Base-by-base conservation (phyloP, 148 eudicot genomes). In the Rhododendron henanense region DNA sequence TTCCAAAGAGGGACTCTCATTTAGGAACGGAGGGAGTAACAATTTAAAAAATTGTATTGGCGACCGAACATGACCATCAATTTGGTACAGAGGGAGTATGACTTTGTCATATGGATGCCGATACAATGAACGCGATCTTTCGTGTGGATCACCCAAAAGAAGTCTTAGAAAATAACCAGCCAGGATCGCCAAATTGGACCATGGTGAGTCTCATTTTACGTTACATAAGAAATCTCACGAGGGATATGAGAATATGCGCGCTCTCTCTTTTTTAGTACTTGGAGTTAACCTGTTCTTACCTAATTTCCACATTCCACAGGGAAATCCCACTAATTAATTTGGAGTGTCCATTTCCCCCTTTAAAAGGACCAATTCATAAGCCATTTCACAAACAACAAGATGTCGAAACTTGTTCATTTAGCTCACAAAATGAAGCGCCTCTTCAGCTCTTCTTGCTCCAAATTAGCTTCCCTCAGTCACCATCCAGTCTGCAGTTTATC, bases 281-380 rank as follows among this genome's bases (percentile, higher is more conserved):
- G 28, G 71, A 28, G 0, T 7, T 10, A 67, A 25, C 0, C 73
- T 10, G 33, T 67, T 25, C 73, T 65, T 65, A 0, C 15, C 25
- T 33, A 67, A 67, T 67, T 67, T 67, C 15, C 73, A n/a, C 25
- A 65, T n/a, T n/a, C 71, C 25, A 77, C 50, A 19, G 80, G 11
- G 48, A 77, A 21, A 77, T 77, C 23, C 80, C 80, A 41, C 51
- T 41, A 39, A 10, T 77, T 41, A 41, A 41, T 41, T 77, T 76
- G 21, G 50, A 37, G 48, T 16, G 50, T 21, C n/a, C 80, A 9
- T 77, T 74, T 35, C 37, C 41, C 78, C 44, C 50, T 77, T 41
- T 77, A 77, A 37, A 77, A 77, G 80, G 47, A 77, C 45, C 80
- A 77, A 39, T 74, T 74, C 78, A 35, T 15, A 16, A 35, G 78